Percentiles rank a stretch among this genome's conserved stretches.
Conservation (phyloP, 2,329 filamentous ascomycete genomes). For the Sclerotinia trifoliorum region DNA sequence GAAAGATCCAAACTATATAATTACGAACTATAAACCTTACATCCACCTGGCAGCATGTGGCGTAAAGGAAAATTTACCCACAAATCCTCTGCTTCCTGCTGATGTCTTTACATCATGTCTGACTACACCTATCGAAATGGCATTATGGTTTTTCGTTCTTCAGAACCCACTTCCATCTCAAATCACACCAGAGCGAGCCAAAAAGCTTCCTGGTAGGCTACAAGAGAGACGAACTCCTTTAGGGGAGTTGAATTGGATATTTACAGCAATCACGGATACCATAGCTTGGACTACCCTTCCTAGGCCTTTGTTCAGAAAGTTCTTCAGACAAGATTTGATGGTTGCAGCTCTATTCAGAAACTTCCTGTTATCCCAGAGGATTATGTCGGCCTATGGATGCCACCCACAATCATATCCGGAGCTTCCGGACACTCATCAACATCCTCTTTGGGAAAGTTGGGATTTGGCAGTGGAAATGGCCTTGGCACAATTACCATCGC, state of each 20-base stretch:
- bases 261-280: constrained; percentile 97
- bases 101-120: constrained; percentile 95
- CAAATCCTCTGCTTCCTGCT: constrained; percentile 87
- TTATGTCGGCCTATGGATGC: constrained; percentile 96
- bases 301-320: constrained; percentile 88
- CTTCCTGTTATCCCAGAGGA: constrained; percentile 87
- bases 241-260: constrained; percentile 98
- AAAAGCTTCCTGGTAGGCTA: constrained; percentile 84
- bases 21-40: constrained; percentile 66
- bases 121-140: constrained; percentile 97
- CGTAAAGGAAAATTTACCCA: constrained; percentile 88
- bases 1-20: constrained; percentile 79
- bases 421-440: constrained; percentile 91
- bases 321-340: constrained; percentile 97
- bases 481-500: constrained; percentile 78
- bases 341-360: constrained; percentile 97
- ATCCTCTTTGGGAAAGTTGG: constrained; percentile 96
- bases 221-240: constrained; percentile 92
- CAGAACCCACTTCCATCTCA: constrained; percentile 69
- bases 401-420: constrained; percentile 89
- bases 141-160: constrained; percentile 90
- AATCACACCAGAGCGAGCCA: constrained; percentile 76
- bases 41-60: constrained; percentile 93
- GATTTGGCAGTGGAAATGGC: constrained; percentile 96
- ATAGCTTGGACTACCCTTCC: constrained; percentile 97